Evolutionary conservation across 768 basidiomycete species (phyloP).

Genomic region (Rhodotorula paludigena): DNA sequence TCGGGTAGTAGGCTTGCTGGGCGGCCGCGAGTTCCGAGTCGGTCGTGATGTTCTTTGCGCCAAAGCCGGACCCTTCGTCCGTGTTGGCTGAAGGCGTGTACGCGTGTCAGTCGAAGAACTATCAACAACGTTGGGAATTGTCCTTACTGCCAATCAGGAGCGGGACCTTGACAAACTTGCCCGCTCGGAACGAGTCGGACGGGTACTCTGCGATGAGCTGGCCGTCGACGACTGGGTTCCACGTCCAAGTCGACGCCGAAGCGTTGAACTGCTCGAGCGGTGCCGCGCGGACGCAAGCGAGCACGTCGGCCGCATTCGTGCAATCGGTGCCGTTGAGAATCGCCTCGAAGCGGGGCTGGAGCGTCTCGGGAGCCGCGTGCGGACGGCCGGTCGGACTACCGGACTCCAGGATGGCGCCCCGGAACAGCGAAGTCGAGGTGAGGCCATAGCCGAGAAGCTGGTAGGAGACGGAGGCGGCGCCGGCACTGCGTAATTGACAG

Average conservation of each 20-base stretch:
- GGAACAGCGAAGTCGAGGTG: constrained; percentile 25
- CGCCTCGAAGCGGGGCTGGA: not conserved
- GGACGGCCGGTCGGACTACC: constrained; percentile 5
- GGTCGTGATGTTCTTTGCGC: constrained; percentile 12
- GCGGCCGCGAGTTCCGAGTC: constrained; percentile 12
- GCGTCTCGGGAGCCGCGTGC: not conserved
- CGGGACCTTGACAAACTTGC: constrained; percentile 29
- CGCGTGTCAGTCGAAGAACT: not conserved
- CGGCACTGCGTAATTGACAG: constrained; percentile 4
- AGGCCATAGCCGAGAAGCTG: constrained; percentile 26
- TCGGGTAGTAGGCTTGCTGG: not conserved
- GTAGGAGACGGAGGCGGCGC: constrained; percentile 16
- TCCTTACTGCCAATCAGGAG: constrained; percentile 28
- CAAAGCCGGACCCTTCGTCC: constrained; percentile 30
- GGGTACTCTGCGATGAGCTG: constrained; percentile 1
- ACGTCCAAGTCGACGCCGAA: constrained; percentile 16
- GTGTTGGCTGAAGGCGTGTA: constrained; percentile 10
- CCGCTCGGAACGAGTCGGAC: constrained; percentile 6
- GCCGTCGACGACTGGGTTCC: constrained; percentile 32
- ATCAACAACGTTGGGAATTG: not conserved
- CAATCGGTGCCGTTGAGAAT: constrained; percentile 27
- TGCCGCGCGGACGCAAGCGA: constrained; percentile 32
- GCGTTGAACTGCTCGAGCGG: constrained; percentile 28
- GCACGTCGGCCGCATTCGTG: not conserved
- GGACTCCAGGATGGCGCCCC: constrained; percentile 30